These are phyloP conservation scores for Verticillium nonalfalfae DNA, from an alignment of 2,329 filamentous ascomycete species.

Conservation along the genomic window DNA sequence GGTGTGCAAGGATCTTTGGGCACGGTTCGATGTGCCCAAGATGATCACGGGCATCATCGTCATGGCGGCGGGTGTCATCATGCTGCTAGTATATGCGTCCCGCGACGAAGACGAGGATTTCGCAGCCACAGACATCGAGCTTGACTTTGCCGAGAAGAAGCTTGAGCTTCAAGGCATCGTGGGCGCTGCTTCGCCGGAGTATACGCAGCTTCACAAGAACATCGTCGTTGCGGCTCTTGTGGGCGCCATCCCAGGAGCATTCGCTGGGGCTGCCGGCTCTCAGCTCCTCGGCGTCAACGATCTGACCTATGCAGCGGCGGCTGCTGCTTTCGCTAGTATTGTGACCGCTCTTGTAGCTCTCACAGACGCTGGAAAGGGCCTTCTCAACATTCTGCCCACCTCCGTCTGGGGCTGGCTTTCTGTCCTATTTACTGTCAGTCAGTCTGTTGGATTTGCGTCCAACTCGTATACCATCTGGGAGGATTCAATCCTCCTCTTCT, in stretches of 20 bases:
- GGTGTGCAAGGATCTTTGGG: conserved; percentile 82
- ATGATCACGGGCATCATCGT: conserved; percentile 78
- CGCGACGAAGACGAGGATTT: conserved; percentile 49
- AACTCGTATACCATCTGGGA: conserved; percentile 99
- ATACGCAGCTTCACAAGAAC: conserved; percentile 29
- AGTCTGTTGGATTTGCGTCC: conserved; percentile 90
- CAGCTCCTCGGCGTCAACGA: conserved; percentile 29
- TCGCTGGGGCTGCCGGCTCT: conserved; percentile 22
- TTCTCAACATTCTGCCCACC: conserved; percentile 56
- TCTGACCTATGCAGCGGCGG: conserved; percentile 21
- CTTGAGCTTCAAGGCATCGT: conserved; percentile 41
- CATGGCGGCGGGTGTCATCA: conserved; percentile 59
- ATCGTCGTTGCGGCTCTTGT: conserved; percentile 29
- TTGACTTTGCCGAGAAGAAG: conserved; percentile 53
- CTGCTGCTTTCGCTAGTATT: conserved; percentile 38
- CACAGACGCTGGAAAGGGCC: conserved; percentile 32
- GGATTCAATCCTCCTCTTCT: conserved; percentile 88
- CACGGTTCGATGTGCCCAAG: conserved; percentile 78
- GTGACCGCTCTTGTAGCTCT: conserved; percentile 32
- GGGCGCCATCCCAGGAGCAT: conserved; percentile 25
- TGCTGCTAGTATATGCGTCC: conserved; percentile 68
- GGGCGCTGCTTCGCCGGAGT: conserved; percentile 19
- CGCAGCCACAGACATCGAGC: conserved; percentile 44
- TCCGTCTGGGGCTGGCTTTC: conserved; percentile 87
- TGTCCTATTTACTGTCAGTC: conserved; percentile 71